Evolutionary conservation across 2,329 filamentous ascomycete species (phyloP).

Genomic region (Fusarium kyushuense): DNA sequence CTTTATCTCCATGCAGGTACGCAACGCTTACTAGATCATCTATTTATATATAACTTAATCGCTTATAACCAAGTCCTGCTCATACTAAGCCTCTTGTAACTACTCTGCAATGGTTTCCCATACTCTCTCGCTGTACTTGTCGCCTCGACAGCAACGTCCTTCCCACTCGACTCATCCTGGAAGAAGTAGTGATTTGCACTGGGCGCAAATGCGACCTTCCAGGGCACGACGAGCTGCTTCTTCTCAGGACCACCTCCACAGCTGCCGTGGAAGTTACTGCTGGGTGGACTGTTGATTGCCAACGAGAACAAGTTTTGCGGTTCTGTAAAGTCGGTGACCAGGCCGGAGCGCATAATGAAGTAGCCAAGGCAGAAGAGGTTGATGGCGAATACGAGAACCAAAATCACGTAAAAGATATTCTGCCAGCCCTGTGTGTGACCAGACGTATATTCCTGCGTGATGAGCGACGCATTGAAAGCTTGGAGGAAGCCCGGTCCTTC

Average conservation of each 20-base stretch:
- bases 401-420: conserved; percentile 73
- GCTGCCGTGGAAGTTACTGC: conserved; percentile 52
- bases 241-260: conserved; percentile 55
- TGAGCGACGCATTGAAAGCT: conserved; percentile 72
- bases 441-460: conserved; percentile 77
- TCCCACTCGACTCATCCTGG: conserved; percentile 53
- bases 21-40: not conserved
- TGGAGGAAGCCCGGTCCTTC: conserved; percentile 61
- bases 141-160: conserved; percentile 51
- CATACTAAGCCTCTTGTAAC: conserved; percentile 49
- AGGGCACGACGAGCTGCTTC: conserved; percentile 56
- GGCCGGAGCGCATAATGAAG: conserved; percentile 64
- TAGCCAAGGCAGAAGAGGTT: conserved; percentile 76
- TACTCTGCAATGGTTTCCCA: conserved; percentile 27
- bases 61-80: conserved; percentile 46
- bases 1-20: conserved; percentile 6
- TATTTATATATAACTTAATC: not conserved
- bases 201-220: conserved; percentile 56
- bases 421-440: conserved; percentile 72
- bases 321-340: conserved; percentile 84
- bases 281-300: conserved; percentile 70
- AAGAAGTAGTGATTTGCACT: conserved; percentile 59
- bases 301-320: conserved; percentile 80
- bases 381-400: conserved; percentile 73
- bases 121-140: conserved; percentile 46